Conservation (phyloP, 176 grass and related monocot species). For the Canna indica region DNA sequence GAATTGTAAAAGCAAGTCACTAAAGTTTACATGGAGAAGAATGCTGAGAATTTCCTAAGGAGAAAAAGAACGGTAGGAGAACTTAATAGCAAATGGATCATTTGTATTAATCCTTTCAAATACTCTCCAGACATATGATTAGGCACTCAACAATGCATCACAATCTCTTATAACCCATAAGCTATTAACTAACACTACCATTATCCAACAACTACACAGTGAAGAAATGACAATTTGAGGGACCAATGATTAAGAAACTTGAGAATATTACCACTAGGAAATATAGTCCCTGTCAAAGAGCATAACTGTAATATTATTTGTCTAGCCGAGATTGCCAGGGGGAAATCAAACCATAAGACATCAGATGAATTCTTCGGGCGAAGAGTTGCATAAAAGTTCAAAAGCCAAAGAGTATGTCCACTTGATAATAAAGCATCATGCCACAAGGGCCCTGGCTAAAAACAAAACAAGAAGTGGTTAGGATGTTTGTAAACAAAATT, state of each 20-base stretch:
- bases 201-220: neutral
- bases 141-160: neutral
- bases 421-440: conserved; percentile 69
- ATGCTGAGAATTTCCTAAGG: no score
- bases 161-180: neutral
- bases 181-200: neutral
- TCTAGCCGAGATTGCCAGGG: conserved; percentile 60
- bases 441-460: conserved; percentile 89
- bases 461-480: conserved; percentile 30
- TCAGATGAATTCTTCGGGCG: conserved; percentile 73
- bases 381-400: conserved; percentile 71
- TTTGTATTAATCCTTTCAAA: neutral
- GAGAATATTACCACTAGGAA: conserved; percentile 63
- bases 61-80: no score
- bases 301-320: conserved; percentile 88
- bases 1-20: neutral
- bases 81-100: no score
- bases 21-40: no score
- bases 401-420: conserved; percentile 63
- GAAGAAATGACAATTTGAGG: neutral
- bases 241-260: neutral
- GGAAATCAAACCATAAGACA: conserved; percentile 85
- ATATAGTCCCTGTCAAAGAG: conserved; percentile 79
- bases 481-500: conserved; percentile 22
- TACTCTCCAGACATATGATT: neutral